A percentile compares a stretch with the other conserved stretches of the same genome.
Evolutionary conservation across 768 basidiomycete species (phyloP).

Genomic region (Termitomyces sp.): DNA sequence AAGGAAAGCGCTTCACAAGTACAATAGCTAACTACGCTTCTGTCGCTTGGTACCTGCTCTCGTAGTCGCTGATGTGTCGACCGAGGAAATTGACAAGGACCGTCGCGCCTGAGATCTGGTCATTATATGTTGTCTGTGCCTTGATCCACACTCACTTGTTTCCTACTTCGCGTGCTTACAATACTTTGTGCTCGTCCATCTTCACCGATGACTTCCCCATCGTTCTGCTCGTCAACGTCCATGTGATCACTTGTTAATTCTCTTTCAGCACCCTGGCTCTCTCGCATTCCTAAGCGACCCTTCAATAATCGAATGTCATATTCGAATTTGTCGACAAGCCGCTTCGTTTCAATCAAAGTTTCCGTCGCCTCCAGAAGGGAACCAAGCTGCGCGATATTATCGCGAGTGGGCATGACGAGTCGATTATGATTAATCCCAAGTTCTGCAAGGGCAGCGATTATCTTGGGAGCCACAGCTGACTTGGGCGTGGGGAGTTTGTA

Average conservation of each 20-base stretch:
- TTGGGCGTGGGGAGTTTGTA: conserved; percentile 82
- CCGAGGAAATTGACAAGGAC: conserved; percentile 71
- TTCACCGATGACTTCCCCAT: conserved; percentile 32
- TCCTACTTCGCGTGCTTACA: conserved; percentile 52
- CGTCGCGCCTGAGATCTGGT: conserved; percentile 39
- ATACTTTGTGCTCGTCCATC: conserved; percentile 66
- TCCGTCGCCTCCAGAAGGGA: conserved; percentile 65
- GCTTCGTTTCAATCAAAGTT: conserved; percentile 84
- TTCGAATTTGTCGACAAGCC: conserved; percentile 78
- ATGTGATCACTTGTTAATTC: conserved; percentile 31
- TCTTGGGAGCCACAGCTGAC: conserved; percentile 64
- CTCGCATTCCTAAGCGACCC: conserved; percentile 50
- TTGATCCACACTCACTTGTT: conserved; percentile 41
- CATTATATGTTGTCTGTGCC: neutral
- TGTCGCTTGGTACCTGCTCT: conserved; percentile 53
- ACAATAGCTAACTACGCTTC: conserved; percentile 36
- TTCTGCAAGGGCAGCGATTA: conserved; percentile 72
- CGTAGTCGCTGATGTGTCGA: conserved; percentile 52
- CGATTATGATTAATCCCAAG: conserved; percentile 66
- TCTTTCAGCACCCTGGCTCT: conserved; percentile 34
- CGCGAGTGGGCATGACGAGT: conserved; percentile 92
- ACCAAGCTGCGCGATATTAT: conserved; percentile 73
- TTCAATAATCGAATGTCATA: conserved; percentile 76
- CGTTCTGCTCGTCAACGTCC: conserved; percentile 44
- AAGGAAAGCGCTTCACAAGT: neutral